Evolutionary conservation across 306 rosid genomes (phyloP), one percentile per base, ranked within the genome.

Genomic region (Vicia faba): DNA sequence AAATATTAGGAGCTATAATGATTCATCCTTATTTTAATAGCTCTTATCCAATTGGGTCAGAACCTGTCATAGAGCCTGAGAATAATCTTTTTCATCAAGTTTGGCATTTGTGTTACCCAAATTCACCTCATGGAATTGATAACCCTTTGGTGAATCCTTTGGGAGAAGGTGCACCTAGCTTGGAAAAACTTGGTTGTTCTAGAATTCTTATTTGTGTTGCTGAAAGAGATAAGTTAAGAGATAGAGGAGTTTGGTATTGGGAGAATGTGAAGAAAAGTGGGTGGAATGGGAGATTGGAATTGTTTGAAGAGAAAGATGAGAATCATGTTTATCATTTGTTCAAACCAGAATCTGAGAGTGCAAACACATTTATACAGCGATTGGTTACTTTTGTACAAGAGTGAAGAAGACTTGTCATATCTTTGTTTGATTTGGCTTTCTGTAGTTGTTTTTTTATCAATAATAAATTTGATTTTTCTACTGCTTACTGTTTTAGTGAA

Each of bases 201-300:
- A 56, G 20, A 56, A 56, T 56, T 28, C n/a, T 56, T 56, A 38
- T 56, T 1, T 56, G 61, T 56, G 61, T 56, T 28, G 61, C 61
- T 28, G 40, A 38, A n/a, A 7, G 28, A n/a, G 61, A 56, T 28
- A n/a, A 3, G 38, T 13, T 56, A 2, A 56, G 61, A 38, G 61
- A 56, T 1, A 28, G 61, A 28, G 61, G 61, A 3, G 39, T 56
- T 56, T 56, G 61, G 61, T 56, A 56, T 56, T 56, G 18, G 29
- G 40, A 56, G 13, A n/a, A 9, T 56, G 39, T 28, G 40, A 13
- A 56, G 19, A 56, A 56, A 13, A 56, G 39, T 56, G 39, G 61
- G 19, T 56, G 61, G 61, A 6, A 28, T 3, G 61, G 61, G 10
- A 56, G 28, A 28, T n/a, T 55, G 36, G 61, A 56, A 7, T 28